Base-by-base conservation (phyloP, 2,329 filamentous ascomycete genomes). In the Biscogniauxia mediterranea region DNA sequence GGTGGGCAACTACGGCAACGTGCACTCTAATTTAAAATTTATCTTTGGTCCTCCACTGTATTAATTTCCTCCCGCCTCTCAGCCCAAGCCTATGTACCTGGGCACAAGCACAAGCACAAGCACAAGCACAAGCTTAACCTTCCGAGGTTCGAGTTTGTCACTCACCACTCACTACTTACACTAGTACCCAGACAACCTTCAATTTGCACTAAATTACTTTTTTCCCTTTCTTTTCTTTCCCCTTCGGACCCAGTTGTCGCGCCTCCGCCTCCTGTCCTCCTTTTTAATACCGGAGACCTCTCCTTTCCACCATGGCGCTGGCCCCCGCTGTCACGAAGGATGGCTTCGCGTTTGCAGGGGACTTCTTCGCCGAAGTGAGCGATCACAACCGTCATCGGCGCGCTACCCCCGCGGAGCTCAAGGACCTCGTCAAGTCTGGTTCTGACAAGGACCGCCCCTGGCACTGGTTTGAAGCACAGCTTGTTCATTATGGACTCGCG, bases 401-500 rank as follows among this genome's bases (percentile, higher is more conserved):
- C 3, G 80, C 79, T 0, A 77, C 77, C 0, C 32, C 72, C 2
- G 66, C 74, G 0, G 80, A 84, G 64, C 75, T 85, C 4, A 75
- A 77, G 61, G 71, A 76, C 1, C 75, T 80, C 54, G 81, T 83
- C 63, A 78, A 80, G 52, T 69, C 71, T 5, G 76, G 75, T 49
- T 75, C 64, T 46, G 73, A 75, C 25, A 77, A 75, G 52, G 83
- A 87, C 66, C 80, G 79, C 52, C 80, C 84, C 0, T 84, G 78
- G 1, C 84, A 88, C 64, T 89, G 82, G 82, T 89, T 85, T 61
- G 81, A 85, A 63, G 85, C 86, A 0, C 85, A 89, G 64, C 78
- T 88, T 11, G 73, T 86, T 11, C 86, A 89, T 72, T 89, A 88
- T 73, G 85, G 84, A 1, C 76, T 89, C 0, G 77, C 76, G 6